Conservation (phyloP, 352 stramenopile genomes). For the Phytopythium helicoides region DNA sequence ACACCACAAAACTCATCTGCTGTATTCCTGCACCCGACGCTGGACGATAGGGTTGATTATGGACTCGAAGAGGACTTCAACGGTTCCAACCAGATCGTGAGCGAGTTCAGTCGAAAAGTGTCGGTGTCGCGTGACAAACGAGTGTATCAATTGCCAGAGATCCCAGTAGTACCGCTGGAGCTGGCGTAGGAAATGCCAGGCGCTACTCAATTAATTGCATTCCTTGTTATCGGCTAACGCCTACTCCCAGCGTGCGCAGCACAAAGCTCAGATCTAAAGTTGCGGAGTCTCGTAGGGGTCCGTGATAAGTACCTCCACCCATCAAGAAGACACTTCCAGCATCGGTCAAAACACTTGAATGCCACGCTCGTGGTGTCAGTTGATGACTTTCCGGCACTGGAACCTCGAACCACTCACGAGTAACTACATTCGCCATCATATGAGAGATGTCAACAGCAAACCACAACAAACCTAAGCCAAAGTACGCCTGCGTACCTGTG, state of each 20-base stretch:
- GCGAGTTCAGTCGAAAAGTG: slow-evolving; percentile 47
- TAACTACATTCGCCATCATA: slow-evolving; percentile 8
- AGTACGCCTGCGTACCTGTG: slow-evolving; percentile 13
- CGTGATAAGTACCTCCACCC: slow-evolving; percentile 58
- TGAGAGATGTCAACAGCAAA: not conserved
- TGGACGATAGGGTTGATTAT: slow-evolving; percentile 47
- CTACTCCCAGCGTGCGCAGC: not conserved
- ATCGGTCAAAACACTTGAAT: slow-evolving; percentile 49
- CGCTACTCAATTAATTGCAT: not conserved
- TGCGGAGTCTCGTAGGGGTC: slow-evolving; percentile 52
- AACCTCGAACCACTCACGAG: slow-evolving; percentile 39
- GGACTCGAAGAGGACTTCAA: slow-evolving; percentile 55
- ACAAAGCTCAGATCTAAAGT: slow-evolving; percentile 44
- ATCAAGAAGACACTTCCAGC: slow-evolving; percentile 43
- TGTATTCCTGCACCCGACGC: slow-evolving; percentile 56
- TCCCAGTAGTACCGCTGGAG: slow-evolving; percentile 5
- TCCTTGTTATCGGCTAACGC: not conserved
- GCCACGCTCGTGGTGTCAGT: slow-evolving; percentile 56
- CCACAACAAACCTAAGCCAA: too few relatives aligned
- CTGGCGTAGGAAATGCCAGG: not conserved
- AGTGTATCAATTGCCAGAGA: slow-evolving; percentile 12
- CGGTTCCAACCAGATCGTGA: slow-evolving; percentile 43
- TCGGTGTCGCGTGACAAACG: slow-evolving; percentile 14
- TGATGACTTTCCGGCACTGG: slow-evolving; percentile 25
- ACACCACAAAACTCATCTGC: slow-evolving; percentile 55